These are phyloP conservation scores for Solanum stenotomum DNA, from an alignment of 257 asterid species.

Conservation along the genomic window DNA sequence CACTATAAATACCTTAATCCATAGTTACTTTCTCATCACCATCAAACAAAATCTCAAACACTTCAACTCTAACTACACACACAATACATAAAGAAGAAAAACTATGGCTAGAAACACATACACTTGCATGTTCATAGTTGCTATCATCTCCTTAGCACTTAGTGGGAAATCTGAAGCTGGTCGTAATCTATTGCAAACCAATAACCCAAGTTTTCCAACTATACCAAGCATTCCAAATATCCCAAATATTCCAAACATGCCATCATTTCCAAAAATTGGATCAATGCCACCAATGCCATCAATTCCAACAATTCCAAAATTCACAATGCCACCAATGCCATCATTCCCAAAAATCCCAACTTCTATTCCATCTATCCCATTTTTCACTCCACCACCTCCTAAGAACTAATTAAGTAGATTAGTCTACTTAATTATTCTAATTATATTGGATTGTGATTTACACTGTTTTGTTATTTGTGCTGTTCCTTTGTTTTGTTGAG, in stretches of 20 bases:
- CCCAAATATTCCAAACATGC: constrained; percentile 13
- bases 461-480: not conserved
- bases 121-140: constrained; percentile 7
- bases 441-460: not conserved
- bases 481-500: not conserved
- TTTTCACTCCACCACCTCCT: constrained; percentile 21
- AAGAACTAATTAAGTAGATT: constrained; percentile 3
- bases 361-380: constrained; percentile 17
- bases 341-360: constrained; percentile 8
- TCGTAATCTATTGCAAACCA: constrained; percentile 14
- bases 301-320: constrained; percentile 15
- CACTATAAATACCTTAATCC: not conserved
- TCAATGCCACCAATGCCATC: constrained; percentile 20
- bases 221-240: constrained; percentile 12
- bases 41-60: not conserved
- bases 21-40: not conserved
- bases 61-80: not conserved
- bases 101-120: constrained; percentile 10
- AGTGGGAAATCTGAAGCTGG: constrained; percentile 5
- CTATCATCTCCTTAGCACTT: not conserved
- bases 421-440: not conserved
- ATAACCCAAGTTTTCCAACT: constrained; percentile 8
- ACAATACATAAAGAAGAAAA: not conserved
- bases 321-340: constrained; percentile 4
- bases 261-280: constrained; percentile 9